Base-by-base conservation (phyloP, 2,329 filamentous ascomycete genomes). In the Didymosphaeria variabile region DNA sequence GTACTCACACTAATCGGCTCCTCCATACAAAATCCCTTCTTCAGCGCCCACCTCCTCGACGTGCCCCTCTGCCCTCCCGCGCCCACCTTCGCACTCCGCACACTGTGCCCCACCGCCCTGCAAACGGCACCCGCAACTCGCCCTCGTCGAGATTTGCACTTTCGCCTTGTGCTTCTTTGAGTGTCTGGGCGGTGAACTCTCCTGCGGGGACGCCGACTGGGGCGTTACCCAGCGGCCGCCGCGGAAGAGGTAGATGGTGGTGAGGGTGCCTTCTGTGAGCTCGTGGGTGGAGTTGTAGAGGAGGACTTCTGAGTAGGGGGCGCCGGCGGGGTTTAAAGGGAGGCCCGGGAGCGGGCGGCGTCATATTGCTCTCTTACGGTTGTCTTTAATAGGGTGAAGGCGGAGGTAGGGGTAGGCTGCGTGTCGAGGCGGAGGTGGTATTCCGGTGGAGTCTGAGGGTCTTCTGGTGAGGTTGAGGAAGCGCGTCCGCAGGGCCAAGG, bases 311-410 rank as follows among this genome's bases (percentile, higher is more conserved):
- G 85, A 84, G 44, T 70, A 65, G 0, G 63, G 56, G 0, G 67
- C 58, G n/a, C 62, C 60, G 1, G 59, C 13, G 1, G 68, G 63
- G 49, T 80, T 66, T 57, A 67, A 1, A 65, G 81, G 69, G 51
- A 94, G 87, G 85, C 86, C 15, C 91, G 85, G 29, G 80, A 72
- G 9, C 93, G 87, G 1, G 93, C 91, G 2, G 80, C 81, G 49
- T 91, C 87, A 76, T 98, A 98, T 74, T 88, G 83, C 10, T 82
- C 80, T 15, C 94, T 87, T 51, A 85, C 82, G 0, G 91, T 95
- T 0, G 94, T 98, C 78, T 99, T 98, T 81, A 91, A 91, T 60
- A 90, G 88, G 0, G 94, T 97, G 72, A 90, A 91, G n/a, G 87
- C 84, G 0, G 84, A 84, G 0, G 84, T 81, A 0, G 74, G 70